These are phyloP conservation scores for Peronosclerospora sorghi DNA, from an alignment of 352 stramenopile genomes.

Conservation along the genomic window DNA sequence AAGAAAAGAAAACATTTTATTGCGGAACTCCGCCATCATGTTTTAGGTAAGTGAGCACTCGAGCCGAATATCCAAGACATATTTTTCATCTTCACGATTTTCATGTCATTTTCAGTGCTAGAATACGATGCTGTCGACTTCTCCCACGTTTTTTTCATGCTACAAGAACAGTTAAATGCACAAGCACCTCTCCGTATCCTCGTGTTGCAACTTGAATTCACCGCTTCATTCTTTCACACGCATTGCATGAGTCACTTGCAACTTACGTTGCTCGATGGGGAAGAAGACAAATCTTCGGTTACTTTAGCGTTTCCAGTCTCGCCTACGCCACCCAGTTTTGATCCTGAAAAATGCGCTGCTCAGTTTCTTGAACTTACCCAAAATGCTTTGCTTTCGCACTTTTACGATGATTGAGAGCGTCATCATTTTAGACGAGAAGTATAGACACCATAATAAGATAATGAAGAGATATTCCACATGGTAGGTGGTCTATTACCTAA, in stretches of 20 bases:
- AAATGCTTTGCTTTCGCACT: slow-evolving; percentile 14
- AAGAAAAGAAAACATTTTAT: slow-evolving; percentile 29
- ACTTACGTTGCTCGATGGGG: slow-evolving; percentile 24
- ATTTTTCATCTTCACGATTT: background rate
- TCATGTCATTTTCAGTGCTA: slow-evolving; percentile 19
- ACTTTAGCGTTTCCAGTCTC: slow-evolving; percentile 8
- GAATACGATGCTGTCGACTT: slow-evolving; percentile 43
- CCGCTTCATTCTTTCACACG: slow-evolving; percentile 28
- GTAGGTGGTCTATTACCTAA: background rate
- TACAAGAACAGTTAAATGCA: slow-evolving; percentile 32
- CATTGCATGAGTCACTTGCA: slow-evolving; percentile 28
- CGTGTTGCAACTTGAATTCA: slow-evolving; percentile 29
- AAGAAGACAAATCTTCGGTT: slow-evolving; percentile 4
- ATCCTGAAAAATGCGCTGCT: slow-evolving; percentile 4
- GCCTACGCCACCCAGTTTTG: background rate
- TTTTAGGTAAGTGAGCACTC: slow-evolving; percentile 19
- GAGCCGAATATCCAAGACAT: background rate
- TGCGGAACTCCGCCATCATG: slow-evolving; percentile 15
- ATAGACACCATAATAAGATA: too few relatives aligned
- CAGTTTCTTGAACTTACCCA: slow-evolving; percentile 16
- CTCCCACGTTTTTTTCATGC: slow-evolving; percentile 35
- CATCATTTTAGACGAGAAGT: too few relatives aligned
- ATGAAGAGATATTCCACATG: background rate
- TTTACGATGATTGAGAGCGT: slow-evolving; percentile 15
- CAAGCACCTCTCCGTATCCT: slow-evolving; percentile 26